Conservation (phyloP, 352 stramenopile species). For the Paralagenidium karlingii region DNA sequence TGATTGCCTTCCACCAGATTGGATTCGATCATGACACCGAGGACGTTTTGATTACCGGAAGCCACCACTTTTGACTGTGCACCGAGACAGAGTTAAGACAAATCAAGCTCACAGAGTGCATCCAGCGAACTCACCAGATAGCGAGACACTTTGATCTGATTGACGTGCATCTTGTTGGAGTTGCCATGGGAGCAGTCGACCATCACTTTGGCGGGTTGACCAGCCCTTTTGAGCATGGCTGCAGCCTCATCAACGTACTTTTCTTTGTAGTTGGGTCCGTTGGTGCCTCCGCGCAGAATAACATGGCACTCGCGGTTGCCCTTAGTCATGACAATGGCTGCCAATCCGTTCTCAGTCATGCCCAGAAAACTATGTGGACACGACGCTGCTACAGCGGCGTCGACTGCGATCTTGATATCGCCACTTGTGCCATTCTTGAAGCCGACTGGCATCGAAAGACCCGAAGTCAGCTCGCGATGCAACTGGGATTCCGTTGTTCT, state of each 20-base stretch:
- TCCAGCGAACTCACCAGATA: conserved; percentile 41
- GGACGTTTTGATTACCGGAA: conserved; percentile 44
- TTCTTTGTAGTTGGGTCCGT: conserved; percentile 74
- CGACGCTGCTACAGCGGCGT: conserved; percentile 51
- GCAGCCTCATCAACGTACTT: conserved; percentile 53
- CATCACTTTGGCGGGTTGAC: conserved; percentile 70
- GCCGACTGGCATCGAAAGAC: conserved; percentile 69
- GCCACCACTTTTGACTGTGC: conserved; percentile 45
- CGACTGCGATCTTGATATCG: conserved; percentile 70
- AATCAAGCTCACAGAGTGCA: too few species aligned
- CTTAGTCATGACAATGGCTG: conserved; percentile 74
- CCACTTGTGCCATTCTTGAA: conserved; percentile 81
- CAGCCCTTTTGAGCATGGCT: conserved; percentile 41
- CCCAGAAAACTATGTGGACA: conserved; percentile 73
- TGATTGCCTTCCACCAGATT: conserved; percentile 83
- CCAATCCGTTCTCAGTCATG: conserved; percentile 68
- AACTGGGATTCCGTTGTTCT: conserved; percentile 77
- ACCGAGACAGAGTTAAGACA: conserved; percentile 1
- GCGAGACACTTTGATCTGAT: conserved; percentile 65
- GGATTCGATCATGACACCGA: conserved; percentile 84
- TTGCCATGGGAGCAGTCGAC: conserved; percentile 84
- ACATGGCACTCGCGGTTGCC: conserved; percentile 80
- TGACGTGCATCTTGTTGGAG: conserved; percentile 70
- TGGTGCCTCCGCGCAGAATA: conserved; percentile 61
- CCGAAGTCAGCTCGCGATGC: conserved; percentile 68